Evolutionary conservation across 257 asterid genomes (phyloP).

Genomic region (Solanum megistacrolobum): DNA sequence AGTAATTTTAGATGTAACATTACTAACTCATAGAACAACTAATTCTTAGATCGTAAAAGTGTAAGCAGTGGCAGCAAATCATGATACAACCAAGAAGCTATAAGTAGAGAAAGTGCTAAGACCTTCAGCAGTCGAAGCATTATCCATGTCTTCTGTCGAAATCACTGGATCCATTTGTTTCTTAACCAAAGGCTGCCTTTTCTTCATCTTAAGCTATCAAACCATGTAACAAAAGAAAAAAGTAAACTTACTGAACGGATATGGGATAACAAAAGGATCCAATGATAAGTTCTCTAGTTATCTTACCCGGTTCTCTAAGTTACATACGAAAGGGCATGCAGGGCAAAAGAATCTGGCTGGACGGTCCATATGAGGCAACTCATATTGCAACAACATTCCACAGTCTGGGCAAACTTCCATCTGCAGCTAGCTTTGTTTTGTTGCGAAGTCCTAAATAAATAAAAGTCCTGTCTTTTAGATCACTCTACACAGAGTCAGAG

Average conservation of each 20-base stretch:
- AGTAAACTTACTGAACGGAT: neutral
- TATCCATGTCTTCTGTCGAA: slow-evolving; percentile 38
- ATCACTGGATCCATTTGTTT: slow-evolving; percentile 62
- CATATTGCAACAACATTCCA: slow-evolving; percentile 50
- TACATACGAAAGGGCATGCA: slow-evolving; percentile 51
- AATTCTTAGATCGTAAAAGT: neutral
- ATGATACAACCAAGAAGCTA: neutral
- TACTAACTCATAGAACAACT: neutral
- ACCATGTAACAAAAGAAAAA: neutral
- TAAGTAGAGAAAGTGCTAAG: neutral
- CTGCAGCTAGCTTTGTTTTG: neutral
- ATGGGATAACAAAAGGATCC: neutral
- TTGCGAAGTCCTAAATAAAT: neutral
- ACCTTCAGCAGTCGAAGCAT: slow-evolving; percentile 47
- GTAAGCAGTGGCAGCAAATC: neutral
- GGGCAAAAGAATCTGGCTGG: slow-evolving; percentile 54
- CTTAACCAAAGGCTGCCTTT: slow-evolving; percentile 37
- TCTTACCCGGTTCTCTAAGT: slow-evolving; percentile 42
- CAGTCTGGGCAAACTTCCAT: slow-evolving; percentile 88
- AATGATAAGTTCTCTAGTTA: neutral
- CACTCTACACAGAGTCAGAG: neutral
- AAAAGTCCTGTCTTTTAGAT: neutral
- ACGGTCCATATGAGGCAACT: slow-evolving; percentile 40
- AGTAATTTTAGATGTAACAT: neutral
- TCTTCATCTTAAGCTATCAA: slow-evolving; percentile 55